Evolutionary conservation across 2,329 filamentous ascomycete genomes (phyloP), one percentile per base, ranked within the genome.

Genomic region (Colletotrichum gloeosporioides): DNA sequence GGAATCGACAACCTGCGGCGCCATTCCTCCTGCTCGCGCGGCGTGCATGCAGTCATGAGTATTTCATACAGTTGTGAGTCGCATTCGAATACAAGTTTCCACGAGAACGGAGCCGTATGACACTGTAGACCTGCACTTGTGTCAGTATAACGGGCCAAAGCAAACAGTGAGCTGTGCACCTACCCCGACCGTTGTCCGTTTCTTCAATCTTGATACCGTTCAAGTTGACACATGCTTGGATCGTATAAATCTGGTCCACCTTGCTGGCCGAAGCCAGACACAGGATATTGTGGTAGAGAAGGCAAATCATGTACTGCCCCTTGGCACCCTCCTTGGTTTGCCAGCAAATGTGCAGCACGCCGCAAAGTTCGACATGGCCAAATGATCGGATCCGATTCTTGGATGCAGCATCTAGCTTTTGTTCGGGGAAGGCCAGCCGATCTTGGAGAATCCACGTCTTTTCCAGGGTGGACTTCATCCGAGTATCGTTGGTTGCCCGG

Each of bases 71-170:
- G 88, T 76, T 94, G 92, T 78, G 94, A 91, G 73, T 94, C 90
- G 78, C 92, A 91, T 82, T 97, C 93, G 81, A 99, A 98, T 4
- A 95, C 89, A 13, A 98, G 81, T 83, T 99, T 99, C 96, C 96
- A 99, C 2, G 96, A 97, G 83, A 95, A 95, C 1, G 95, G 93
- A 1, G 95, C 95, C 4, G 94, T 95, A 78, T 97, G 93, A 81
- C 96, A 98, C 87, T 96, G 95, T 9, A 99, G 83, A 1, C 95
- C 96, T 98, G 77, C 63, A 25, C n/a, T 71, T 29, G 10, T 13
- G 64, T 83, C 55, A 82, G 79, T 66, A 53, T 53, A 73, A 55
- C 76, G 62, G 15, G 34, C 15, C 16, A 34, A 4, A 8, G 31
- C 6, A 12, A n/a, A 25, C n/a, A 10, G 4, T 32, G 13, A n/a